phyloP scores from a whole-genome alignment of 768 basidiomycete species.

The Chalciporus sphaerocephalus region DNA sequence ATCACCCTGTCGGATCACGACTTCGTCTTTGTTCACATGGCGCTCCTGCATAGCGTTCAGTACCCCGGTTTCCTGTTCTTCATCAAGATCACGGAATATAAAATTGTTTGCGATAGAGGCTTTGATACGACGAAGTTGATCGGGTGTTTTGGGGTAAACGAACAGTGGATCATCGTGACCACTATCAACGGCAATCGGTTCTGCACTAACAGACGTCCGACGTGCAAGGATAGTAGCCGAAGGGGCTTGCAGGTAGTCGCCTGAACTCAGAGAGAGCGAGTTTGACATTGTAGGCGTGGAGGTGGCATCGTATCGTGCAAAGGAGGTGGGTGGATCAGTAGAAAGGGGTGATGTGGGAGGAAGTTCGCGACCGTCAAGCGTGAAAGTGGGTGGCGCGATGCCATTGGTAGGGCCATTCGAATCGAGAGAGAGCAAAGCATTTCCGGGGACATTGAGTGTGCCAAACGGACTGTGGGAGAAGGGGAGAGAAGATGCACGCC shows the following conservation, averaged over 20 bases:
- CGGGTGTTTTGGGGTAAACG: conserved; percentile 69
- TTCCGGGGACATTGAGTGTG: conserved; percentile 75
- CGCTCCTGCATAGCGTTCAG: conserved; percentile 94
- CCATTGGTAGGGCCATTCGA: conserved; percentile 25
- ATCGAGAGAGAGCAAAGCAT: conserved; percentile 62
- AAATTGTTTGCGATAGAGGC: conserved; percentile 84
- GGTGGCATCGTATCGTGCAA: conserved; percentile 47
- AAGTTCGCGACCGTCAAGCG: conserved; percentile 54
- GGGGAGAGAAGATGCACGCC: conserved; percentile 52
- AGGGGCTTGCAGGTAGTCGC: conserved; percentile 70
- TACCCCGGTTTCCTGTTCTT: conserved; percentile 91
- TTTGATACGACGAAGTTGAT: conserved; percentile 86
- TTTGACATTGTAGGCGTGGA: conserved; percentile 43
- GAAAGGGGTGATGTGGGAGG: conserved; percentile 60
- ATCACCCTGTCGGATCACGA: conserved; percentile 96
- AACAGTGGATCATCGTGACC: conserved; percentile 64
- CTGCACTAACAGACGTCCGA: conserved; percentile 92
- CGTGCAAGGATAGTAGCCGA: conserved; percentile 80
- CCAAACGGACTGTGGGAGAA: conserved; percentile 70
- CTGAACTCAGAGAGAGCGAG: conserved; percentile 39
- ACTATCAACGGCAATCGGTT: conserved; percentile 85
- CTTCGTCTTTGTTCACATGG: conserved; percentile 62
- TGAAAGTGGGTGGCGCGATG: conserved; percentile 50
- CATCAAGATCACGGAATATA: conserved; percentile 93
- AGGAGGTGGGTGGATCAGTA: conserved; percentile 40